Conservation (phyloP, 225 moss, liverwort and hornwort genomes). For the Pseudisothecium myosuroides region DNA sequence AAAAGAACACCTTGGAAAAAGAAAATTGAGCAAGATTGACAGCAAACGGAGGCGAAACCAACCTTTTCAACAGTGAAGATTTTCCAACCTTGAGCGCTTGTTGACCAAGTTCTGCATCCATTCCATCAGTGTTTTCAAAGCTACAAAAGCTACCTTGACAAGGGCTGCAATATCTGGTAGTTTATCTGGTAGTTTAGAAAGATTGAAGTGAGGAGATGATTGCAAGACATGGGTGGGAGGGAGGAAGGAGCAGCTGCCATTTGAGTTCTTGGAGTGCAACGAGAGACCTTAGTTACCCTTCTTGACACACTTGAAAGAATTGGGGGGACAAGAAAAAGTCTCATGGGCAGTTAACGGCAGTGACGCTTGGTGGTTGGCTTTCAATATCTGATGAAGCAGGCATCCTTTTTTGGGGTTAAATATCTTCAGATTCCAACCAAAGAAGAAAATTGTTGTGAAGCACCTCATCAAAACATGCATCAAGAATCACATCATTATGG, state of each 20-base stretch:
- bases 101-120: background rate
- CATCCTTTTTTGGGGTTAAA: background rate
- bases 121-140: background rate
- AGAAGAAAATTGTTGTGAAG: background rate
- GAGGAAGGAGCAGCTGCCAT: background rate
- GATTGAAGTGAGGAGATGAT: background rate
- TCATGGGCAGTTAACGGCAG: background rate
- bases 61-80: background rate
- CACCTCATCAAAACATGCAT: background rate
- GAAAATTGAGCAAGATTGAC: background rate
- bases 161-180: background rate
- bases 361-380: conserved; percentile 7
- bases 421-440: background rate
- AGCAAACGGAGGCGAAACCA: background rate
- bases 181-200: background rate
- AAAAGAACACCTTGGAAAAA: background rate
- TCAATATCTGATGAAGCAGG: conserved; percentile 10
- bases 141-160: background rate
- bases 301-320: background rate
- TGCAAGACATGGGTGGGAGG: background rate
- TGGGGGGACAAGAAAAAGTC: background rate
- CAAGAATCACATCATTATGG: background rate
- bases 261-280: conserved; percentile 12
- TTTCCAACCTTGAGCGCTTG: background rate
- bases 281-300: background rate